These are phyloP conservation scores for Mayamaea pseudoterrestris DNA, from an alignment of 108 stramenopile species.

Conservation along the genomic window DNA sequence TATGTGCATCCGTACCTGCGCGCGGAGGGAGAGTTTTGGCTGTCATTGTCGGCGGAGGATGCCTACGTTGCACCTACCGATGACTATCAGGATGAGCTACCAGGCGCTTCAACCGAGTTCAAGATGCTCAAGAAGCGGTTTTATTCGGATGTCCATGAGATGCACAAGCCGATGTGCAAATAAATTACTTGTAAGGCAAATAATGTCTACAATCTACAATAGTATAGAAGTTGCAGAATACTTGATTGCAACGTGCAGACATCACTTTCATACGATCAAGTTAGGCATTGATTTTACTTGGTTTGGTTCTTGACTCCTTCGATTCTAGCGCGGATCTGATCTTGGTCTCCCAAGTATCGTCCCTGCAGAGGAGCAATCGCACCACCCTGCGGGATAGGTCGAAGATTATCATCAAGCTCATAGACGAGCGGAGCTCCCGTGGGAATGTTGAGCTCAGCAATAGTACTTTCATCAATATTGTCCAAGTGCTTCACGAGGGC, in stretches of 20 bases:
- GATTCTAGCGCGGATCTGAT: constrained; percentile 89
- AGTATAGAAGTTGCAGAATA: too few relatives aligned
- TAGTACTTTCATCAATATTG: constrained; percentile 58
- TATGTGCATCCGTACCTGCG: constrained; percentile 64
- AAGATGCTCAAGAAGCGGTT: constrained; percentile 13
- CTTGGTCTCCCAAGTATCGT: constrained; percentile 93
- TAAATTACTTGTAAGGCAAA: too few relatives aligned
- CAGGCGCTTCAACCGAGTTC: constrained; percentile 5
- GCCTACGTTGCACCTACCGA: constrained; percentile 30
- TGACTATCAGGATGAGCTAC: constrained; percentile 19
- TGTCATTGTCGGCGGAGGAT: constrained; percentile 35
- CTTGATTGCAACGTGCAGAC: too few relatives aligned
- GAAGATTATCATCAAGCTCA: constrained; percentile 76
- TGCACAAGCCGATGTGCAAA: too few relatives aligned
- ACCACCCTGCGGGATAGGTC: constrained; percentile 53
- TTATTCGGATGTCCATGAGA: constrained; percentile 31
- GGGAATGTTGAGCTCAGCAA: constrained; percentile 86
- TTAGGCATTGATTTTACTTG: constrained; percentile 42
- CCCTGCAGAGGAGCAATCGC: constrained; percentile 88
- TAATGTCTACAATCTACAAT: too few relatives aligned
- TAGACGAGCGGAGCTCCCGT: constrained; percentile 86
- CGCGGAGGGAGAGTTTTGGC: constrained; percentile 59
- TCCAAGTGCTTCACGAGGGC: constrained; percentile 90
- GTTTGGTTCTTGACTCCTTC: constrained; percentile 97
- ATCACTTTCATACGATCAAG: too few relatives aligned